Evolutionary conservation across 805 yeast species (phyloP).

Genomic region (Brettanomyces sp.): DNA sequence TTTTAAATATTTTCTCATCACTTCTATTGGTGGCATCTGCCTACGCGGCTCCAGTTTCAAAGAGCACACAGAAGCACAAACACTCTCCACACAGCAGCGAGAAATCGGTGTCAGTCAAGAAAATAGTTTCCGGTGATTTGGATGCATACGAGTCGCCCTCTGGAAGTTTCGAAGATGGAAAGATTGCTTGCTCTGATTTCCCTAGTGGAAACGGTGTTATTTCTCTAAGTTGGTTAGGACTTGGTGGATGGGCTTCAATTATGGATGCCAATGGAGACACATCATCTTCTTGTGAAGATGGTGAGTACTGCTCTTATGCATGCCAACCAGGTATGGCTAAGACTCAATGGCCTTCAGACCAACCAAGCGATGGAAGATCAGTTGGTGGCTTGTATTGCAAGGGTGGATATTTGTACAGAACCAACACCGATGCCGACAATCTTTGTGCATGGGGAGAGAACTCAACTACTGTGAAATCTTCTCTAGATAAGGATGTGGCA

Average conservation of each 20-base stretch:
- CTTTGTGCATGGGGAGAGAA: conserved; percentile 60
- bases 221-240: conserved; percentile 44
- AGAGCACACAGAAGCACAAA: conserved; percentile 20
- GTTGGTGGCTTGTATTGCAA: conserved; percentile 64
- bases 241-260: conserved; percentile 64
- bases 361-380: conserved; percentile 61
- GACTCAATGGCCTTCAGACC: conserved; percentile 67
- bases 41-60: conserved; percentile 25
- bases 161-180: conserved; percentile 58
- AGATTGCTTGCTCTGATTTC: conserved; percentile 55
- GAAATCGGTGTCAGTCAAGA: conserved; percentile 26
- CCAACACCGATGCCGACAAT: conserved; percentile 40
- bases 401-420: conserved; percentile 50
- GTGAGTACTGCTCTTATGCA: conserved; percentile 67
- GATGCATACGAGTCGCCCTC: conserved; percentile 28
- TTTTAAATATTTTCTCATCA: conserved; percentile 16
- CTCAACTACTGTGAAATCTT: conserved; percentile 43
- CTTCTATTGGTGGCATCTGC: conserved; percentile 22
- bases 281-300: conserved; percentile 50
- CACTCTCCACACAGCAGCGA: conserved; percentile 39
- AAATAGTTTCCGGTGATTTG: conserved; percentile 26
- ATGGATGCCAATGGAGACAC: conserved; percentile 33
- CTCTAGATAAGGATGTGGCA: conserved; percentile 45
- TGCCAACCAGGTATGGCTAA: conserved; percentile 76
- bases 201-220: conserved; percentile 72